phyloP scores from a whole-genome alignment of 2,329 filamentous ascomycete genomes.

The Pseudogymnoascus verrucosus region DNA sequence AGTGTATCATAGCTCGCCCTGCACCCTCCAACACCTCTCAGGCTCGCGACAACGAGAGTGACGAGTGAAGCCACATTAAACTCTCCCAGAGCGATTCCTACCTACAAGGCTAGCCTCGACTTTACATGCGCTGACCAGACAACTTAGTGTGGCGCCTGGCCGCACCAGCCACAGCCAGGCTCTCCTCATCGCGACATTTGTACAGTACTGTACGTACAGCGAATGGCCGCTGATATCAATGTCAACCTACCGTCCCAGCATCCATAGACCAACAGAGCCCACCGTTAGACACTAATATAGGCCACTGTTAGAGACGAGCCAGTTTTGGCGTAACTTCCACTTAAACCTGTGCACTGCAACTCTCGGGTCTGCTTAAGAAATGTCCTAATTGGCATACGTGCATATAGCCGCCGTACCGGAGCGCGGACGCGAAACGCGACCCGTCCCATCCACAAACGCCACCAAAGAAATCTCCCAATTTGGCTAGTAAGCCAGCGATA shows the following conservation, averaged over 20 bases:
- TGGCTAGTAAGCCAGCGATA: too few species aligned
- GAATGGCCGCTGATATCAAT: not conserved
- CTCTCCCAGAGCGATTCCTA: not conserved
- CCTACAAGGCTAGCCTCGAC: not conserved
- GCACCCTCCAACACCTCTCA: not conserved
- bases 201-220: not conserved
- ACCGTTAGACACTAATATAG: not conserved
- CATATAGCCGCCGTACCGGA: not conserved
- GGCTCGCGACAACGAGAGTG: not conserved
- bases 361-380: not conserved
- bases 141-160: not conserved
- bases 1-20: not conserved
- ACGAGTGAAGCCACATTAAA: not conserved
- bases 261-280: not conserved
- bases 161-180: not conserved
- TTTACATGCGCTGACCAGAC: not conserved
- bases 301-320: not conserved
- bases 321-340: not conserved
- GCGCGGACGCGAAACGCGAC: not conserved
- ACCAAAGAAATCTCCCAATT: not conserved
- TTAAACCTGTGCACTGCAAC: not conserved
- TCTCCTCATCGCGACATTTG: too few species aligned
- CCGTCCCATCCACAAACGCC: not conserved
- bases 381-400: not conserved
- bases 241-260: not conserved